Evolutionary conservation across 176 grass and related monocot genomes (phyloP).

Genomic region (Musa troglodytarum): DNA sequence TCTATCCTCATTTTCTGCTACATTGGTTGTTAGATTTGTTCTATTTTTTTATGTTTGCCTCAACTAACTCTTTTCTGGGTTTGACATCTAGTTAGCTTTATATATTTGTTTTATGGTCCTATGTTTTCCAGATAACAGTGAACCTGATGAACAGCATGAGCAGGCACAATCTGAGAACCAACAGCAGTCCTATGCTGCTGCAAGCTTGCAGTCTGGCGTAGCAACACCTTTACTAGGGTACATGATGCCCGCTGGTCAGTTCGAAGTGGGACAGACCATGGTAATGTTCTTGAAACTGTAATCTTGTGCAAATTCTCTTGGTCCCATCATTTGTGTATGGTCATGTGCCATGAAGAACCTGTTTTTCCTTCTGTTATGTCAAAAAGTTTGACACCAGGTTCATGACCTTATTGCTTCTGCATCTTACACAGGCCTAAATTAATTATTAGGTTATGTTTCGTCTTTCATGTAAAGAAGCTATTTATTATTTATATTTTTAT

Average conservation of each 20-base stretch:
- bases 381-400: not conserved
- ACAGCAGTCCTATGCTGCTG: not conserved
- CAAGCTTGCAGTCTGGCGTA: not conserved
- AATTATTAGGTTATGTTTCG: not conserved
- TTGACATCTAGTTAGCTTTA: not conserved
- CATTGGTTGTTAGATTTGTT: too few relatives aligned
- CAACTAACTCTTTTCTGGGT: too few relatives aligned
- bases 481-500: not conserved
- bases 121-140: slow-evolving; percentile 14
- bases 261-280: slow-evolving; percentile 14
- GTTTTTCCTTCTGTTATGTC: not conserved
- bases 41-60: too few relatives aligned
- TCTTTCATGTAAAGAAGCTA: not conserved
- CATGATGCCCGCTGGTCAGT: slow-evolving; percentile 11
- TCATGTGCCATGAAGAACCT: not conserved
- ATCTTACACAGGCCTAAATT: not conserved
- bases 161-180: slow-evolving; percentile 11
- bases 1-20: too few relatives aligned
- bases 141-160: slow-evolving; percentile 14
- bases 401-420: not conserved
- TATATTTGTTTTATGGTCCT: not conserved
- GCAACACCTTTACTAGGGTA: slow-evolving; percentile 1
- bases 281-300: not conserved
- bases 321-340: too few relatives aligned
- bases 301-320: not conserved